These are phyloP conservation scores for Umbelopsis sp. DNA, from an alignment of 371 early-diverging fungal species.

Conservation along the genomic window DNA sequence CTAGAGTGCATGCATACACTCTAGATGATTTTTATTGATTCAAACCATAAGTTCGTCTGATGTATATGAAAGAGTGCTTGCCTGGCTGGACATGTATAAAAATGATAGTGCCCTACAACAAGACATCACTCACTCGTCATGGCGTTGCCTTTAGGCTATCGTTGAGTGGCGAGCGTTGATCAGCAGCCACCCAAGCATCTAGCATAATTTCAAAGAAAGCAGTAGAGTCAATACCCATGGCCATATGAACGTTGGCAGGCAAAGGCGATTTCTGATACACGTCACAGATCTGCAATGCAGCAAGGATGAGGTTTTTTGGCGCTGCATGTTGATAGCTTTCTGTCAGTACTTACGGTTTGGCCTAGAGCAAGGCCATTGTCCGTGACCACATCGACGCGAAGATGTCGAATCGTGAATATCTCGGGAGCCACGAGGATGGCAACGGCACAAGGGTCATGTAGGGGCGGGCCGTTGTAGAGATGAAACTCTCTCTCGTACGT, in stretches of 20 bases:
- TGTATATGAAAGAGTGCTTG: too few species aligned
- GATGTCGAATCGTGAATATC: slow-evolving; percentile 23
- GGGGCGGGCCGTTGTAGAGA: slow-evolving; percentile 28
- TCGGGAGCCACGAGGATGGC: slow-evolving; percentile 31
- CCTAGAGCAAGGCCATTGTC: slow-evolving; percentile 22
- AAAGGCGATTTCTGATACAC: slow-evolving; percentile 19
- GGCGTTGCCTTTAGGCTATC: too few species aligned
- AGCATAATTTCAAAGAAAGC: slow-evolving; percentile 25
- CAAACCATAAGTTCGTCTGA: too few species aligned
- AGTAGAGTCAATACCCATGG: slow-evolving; percentile 14
- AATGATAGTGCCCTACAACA: too few species aligned
- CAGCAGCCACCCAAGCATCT: slow-evolving; percentile 21
- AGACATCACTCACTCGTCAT: too few species aligned
- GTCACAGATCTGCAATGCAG: slow-evolving; percentile 21
- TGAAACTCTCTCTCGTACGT: slow-evolving; percentile 28
- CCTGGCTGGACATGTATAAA: background rate
- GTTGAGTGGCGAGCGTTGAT: slow-evolving; percentile 23
- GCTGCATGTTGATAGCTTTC: background rate
- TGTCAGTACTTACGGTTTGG: slow-evolving; percentile 21
- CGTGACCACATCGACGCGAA: slow-evolving; percentile 30
- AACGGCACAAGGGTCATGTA: slow-evolving; percentile 39
- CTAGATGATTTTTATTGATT: too few species aligned
- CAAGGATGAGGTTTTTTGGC: background rate
- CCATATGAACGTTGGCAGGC: slow-evolving; percentile 21
- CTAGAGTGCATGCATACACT: too few species aligned